Base-by-base conservation (phyloP, 441 rosid genomes). In the Capsella rubella region DNA sequence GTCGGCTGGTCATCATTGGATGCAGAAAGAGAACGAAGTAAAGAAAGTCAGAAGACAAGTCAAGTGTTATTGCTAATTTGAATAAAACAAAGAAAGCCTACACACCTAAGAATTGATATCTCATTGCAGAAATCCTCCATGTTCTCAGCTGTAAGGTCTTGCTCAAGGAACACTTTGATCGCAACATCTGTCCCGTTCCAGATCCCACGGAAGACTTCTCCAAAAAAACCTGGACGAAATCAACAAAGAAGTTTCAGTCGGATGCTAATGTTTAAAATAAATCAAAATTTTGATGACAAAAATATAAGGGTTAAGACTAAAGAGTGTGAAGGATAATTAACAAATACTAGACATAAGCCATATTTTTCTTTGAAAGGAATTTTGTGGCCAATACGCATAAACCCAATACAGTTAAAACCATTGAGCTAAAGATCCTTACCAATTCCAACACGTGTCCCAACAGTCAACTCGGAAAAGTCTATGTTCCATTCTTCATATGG, bases 121-220 rank as follows among this genome's bases (percentile, higher is more conserved):
- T 93, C 98, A 55, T 96, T 96, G 87, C 99, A 92, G 75, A 96
- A 96, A 79, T 96, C 98, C 82, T 94, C 97, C 99, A 96, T 92
- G 81, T 94, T 96, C 84, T 94, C 99, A 43, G 90, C 87, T 50
- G 98, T 96, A 61, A 96, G 87, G 84, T 96, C 98, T 79, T 96
- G 99, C 90, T 94, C 98, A 72, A 96, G 84, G 68, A 96, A 92
- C 80, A 94, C 94, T 88, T 96, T 96, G 80, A 92, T 88, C 21
- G 99, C 99, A 35, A 96, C 99, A 50, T 96, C 98, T 53, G 97
- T 96, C 78, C 99, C 99, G 72, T 92, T 94, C 99, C 99, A 96
- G 49, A 88, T 61, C 12, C 99, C 99, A 55, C 97, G 97, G 51
- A 96, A 96, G 56, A 96, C 99, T 87, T 96, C 98, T 59, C 98